A percentile compares a stretch with the other conserved stretches of the same genome.
These are phyloP conservation scores for Arthrobotrys megalospora DNA, from an alignment of 2,329 filamentous ascomycete genomes.

Conservation along the genomic window DNA sequence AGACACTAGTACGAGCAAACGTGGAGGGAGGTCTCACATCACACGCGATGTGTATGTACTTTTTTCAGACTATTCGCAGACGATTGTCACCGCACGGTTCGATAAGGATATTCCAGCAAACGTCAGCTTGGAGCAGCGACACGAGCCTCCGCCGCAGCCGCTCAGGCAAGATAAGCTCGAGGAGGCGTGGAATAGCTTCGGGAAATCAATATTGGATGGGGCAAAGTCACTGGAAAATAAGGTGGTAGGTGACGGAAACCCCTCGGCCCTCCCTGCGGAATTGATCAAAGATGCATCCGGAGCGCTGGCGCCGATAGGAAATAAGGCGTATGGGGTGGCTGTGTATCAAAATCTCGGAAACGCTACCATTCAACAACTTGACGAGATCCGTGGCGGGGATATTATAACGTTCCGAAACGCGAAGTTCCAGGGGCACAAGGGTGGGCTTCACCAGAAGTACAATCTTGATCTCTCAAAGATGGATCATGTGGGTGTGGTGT, in stretches of 20 bases:
- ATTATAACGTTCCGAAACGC: slow-evolving; percentile 94
- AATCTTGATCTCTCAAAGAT: slow-evolving; percentile 85
- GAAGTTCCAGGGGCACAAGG: slow-evolving; percentile 94
- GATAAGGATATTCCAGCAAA: slow-evolving; percentile 81
- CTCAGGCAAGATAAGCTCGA: slow-evolving; percentile 95
- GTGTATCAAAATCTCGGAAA: slow-evolving; percentile 97
- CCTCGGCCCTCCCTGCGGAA: slow-evolving; percentile 82
- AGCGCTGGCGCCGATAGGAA: slow-evolving; percentile 87
- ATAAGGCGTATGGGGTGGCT: slow-evolving; percentile 87
- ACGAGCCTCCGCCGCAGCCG: slow-evolving; percentile 84
- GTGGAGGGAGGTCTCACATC: slow-evolving; percentile 79
- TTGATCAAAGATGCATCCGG: slow-evolving; percentile 81
- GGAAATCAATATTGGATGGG: slow-evolving; percentile 80
- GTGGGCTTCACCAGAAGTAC: slow-evolving; percentile 96
- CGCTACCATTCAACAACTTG: slow-evolving; percentile 87
- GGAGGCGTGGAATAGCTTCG: slow-evolving; percentile 84
- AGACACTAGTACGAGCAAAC: slow-evolving; percentile 79
- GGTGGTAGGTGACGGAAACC: slow-evolving; percentile 86
- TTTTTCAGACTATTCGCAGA: slow-evolving; percentile 97
- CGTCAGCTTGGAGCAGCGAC: slow-evolving; percentile 84
- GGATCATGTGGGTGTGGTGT: slow-evolving; percentile 89
- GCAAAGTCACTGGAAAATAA: slow-evolving; percentile 81
- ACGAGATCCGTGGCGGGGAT: slow-evolving; percentile 93
- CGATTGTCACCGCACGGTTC: slow-evolving; percentile 84
- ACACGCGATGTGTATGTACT: slow-evolving; percentile 88